A percentile compares a stretch with the other conserved stretches of the same genome.
Conservation (phyloP, 352 stramenopile genomes). For the Phytophthora palmivora region DNA sequence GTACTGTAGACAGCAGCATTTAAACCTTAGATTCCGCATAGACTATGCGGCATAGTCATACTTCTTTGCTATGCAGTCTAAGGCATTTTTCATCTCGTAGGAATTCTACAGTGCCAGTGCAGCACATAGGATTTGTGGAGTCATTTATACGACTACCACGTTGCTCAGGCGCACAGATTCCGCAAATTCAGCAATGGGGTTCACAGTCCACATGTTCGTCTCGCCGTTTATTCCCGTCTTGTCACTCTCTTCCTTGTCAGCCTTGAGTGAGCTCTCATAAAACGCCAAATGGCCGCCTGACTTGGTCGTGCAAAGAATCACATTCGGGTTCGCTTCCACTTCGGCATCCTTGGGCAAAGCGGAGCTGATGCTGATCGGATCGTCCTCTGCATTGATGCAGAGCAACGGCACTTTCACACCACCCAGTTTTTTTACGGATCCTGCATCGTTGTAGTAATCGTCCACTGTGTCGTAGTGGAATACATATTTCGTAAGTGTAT, state of each 20-base stretch:
- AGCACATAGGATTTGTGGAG: no score
- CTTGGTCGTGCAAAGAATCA: constrained; percentile 75
- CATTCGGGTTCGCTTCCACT: constrained; percentile 54
- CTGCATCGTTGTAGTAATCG: constrained; percentile 70
- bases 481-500: constrained; percentile 61
- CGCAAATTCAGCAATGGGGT: constrained; percentile 60
- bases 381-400: constrained; percentile 68
- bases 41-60: no score
- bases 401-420: constrained; percentile 61
- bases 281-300: constrained; percentile 75
- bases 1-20: no score
- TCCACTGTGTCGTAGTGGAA: constrained; percentile 69
- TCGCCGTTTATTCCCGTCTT: constrained; percentile 5
- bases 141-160: constrained; percentile 8
- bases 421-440: constrained; percentile 42
- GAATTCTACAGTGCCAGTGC: no score
- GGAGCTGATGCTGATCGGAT: constrained; percentile 58
- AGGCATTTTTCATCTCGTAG: no score
- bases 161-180: constrained; percentile 49
- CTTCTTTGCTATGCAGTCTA: no score
- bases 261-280: constrained; percentile 50
- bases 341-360: constrained; percentile 34
- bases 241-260: constrained; percentile 9
- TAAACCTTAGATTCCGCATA: no score
- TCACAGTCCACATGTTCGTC: constrained; percentile 54